Evolutionary conservation across 495 filamentous ascomycete species (phyloP).

Genomic region (Aspergillus kassunensis): DNA sequence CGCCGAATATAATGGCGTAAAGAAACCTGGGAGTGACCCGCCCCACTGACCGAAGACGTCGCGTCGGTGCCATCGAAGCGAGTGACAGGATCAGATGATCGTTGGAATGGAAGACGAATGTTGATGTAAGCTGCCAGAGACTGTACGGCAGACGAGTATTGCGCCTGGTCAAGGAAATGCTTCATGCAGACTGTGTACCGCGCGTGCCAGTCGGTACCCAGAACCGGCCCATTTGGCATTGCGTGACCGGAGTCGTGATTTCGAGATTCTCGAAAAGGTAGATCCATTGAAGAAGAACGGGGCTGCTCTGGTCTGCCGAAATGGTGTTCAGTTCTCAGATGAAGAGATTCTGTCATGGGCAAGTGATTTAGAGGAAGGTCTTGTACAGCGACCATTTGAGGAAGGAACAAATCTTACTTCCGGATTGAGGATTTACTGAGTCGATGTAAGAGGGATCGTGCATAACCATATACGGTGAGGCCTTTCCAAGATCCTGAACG

Average conservation of each 20-base stretch:
- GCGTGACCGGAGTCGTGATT: not conserved
- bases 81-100: slow-evolving; percentile 15
- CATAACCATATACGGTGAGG: slow-evolving; percentile 31
- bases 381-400: slow-evolving; percentile 10
- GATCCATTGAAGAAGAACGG: slow-evolving; percentile 1
- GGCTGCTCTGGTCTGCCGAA: slow-evolving; percentile 12
- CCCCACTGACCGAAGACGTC: slow-evolving; percentile 7
- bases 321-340: slow-evolving; percentile 22
- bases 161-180: slow-evolving; percentile 84
- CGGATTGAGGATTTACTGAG: slow-evolving; percentile 21
- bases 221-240: slow-evolving; percentile 15
- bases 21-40: slow-evolving; percentile 49
- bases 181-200: slow-evolving; percentile 79
- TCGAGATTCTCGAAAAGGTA: slow-evolving; percentile 1
- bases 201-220: slow-evolving; percentile 69
- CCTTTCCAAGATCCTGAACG: slow-evolving; percentile 35
- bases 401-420: slow-evolving; percentile 26
- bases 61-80: slow-evolving; percentile 15
- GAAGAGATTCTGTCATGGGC: slow-evolving; percentile 22
- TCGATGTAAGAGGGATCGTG: slow-evolving; percentile 29
- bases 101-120: slow-evolving; percentile 54
- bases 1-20: slow-evolving; percentile 87
- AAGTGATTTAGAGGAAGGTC: slow-evolving; percentile 12
- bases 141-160: slow-evolving; percentile 74
- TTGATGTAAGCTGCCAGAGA: slow-evolving; percentile 89